Evolutionary conservation across 2,329 filamentous ascomycete genomes (phyloP).

Genomic region (Fusarium xylarioides): DNA sequence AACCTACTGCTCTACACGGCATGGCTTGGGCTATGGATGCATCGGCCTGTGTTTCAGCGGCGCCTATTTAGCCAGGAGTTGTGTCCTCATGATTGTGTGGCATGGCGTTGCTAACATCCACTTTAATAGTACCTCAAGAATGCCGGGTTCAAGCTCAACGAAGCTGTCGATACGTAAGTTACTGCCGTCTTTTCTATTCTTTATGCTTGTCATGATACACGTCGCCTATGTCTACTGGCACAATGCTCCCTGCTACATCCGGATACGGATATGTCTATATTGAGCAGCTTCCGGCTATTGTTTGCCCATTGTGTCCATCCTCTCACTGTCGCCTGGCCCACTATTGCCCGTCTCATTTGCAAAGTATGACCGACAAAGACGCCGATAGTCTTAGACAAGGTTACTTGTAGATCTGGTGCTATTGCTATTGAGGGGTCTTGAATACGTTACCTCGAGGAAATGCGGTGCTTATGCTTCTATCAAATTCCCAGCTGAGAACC

Average conservation of each 20-base stretch:
- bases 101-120: constrained; percentile 38
- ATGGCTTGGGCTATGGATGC: background rate
- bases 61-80: constrained; percentile 27
- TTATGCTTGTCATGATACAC: constrained; percentile 20
- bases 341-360: constrained; percentile 44
- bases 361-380: constrained; percentile 51
- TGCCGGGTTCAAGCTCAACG: constrained; percentile 60
- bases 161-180: constrained; percentile 68
- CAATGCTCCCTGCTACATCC: constrained; percentile 4
- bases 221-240: background rate
- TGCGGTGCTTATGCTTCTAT: constrained; percentile 8
- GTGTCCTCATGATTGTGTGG: constrained; percentile 11
- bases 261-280: constrained; percentile 22
- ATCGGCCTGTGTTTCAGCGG: constrained; percentile 30
- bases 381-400: constrained; percentile 49
- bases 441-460: constrained; percentile 5
- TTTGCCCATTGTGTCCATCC: constrained; percentile 19
- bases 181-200: constrained; percentile 8
- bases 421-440: constrained; percentile 36
- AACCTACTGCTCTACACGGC: constrained; percentile 18
- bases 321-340: constrained; percentile 39
- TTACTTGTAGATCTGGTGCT: constrained; percentile 24
- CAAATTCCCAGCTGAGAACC: background rate
- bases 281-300: constrained; percentile 10
- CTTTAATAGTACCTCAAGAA: constrained; percentile 57